Evolutionary conservation across 805 yeast species (phyloP).

Genomic region (Priceomyces castillae): DNA sequence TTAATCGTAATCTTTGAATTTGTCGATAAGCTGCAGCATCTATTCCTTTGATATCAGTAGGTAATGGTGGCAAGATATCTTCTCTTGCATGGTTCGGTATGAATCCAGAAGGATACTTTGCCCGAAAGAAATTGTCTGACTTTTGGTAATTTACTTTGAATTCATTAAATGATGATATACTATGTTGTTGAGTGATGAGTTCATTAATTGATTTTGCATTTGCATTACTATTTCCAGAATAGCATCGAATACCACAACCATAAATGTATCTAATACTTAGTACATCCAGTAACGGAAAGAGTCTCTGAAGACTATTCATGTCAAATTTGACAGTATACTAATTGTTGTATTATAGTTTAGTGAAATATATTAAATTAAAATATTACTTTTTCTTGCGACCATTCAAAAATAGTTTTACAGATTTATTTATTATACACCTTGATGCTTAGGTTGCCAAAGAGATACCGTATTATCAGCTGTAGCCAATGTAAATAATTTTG

Average conservation of each 20-base stretch:
- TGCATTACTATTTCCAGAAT: too few relatives aligned
- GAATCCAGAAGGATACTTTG: background rate
- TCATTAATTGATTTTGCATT: too few relatives aligned
- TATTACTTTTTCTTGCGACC: background rate
- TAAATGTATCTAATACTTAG: too few relatives aligned
- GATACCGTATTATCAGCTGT: conserved; percentile 54
- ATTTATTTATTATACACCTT: background rate
- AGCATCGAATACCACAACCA: too few relatives aligned
- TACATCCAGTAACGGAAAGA: too few relatives aligned
- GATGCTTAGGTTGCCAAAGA: conserved; percentile 33
- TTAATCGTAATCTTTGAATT: conserved; percentile 8
- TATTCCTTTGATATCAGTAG: conserved; percentile 37
- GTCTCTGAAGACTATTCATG: too few relatives aligned
- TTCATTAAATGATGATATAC: background rate
- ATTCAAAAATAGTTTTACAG: background rate
- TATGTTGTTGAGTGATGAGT: background rate
- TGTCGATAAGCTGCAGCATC: conserved; percentile 20
- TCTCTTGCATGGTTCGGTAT: conserved; percentile 8
- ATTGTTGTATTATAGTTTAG: too few relatives aligned
- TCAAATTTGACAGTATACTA: too few relatives aligned
- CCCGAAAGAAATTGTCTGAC: conserved; percentile 7
- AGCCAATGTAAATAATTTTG: conserved; percentile 57
- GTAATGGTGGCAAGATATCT: conserved; percentile 22
- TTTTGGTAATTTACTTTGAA: conserved; percentile 4
- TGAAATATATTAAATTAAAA: too few relatives aligned